Evolutionary conservation across 2,329 filamentous ascomycete species (phyloP), one percentile per base, ranked within the genome.

Genomic region (Fusarium floridanum): DNA sequence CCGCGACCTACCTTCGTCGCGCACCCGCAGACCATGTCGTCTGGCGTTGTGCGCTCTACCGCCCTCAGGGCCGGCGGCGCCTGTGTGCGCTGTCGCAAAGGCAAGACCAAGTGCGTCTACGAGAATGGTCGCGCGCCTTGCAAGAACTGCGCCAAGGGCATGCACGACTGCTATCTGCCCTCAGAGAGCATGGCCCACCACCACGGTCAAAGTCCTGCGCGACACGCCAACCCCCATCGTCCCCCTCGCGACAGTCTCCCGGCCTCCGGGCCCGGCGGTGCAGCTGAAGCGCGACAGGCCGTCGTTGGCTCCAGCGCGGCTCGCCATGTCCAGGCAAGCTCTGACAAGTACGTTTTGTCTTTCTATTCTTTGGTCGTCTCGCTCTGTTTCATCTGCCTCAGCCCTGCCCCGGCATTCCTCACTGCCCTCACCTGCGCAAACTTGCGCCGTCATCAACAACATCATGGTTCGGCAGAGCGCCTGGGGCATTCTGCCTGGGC

Each of bases 101-200:
- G 89, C 83, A 91, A 91, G 82, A 91, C 89, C 62, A 91, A 90
- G 78, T 91, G 89, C 72, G 89, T 91, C 77, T 91, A 91, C 83
- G 89, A 91, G 72, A 90, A 89, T 76, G 89, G 88, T 61, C 85
- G 88, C 79, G 87, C 88, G n/a, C 89, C 89, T 14, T 91, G 89
- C 84, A 89, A 89, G 80, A 91, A 91, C 82, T 91, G 89, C 82
- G 88, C 88, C 57, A 91, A 91, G 81, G 89, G 89, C 69, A 88
- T 90, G 87, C 89, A 91, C 81, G 88, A 91, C 66, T 91, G 89
- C 83, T 91, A 91, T 80, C 83, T 91, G 22, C 89, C 89, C 43
- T 90, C 88, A 34, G 89, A 91, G 82, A 89, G 86, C 70, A 87
- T 89, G 85, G 86, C 87, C 73, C 89, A 90, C 80, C 87, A 89